phyloP scores from a whole-genome alignment of 805 yeast genomes.

The Barnettozyma populi region DNA sequence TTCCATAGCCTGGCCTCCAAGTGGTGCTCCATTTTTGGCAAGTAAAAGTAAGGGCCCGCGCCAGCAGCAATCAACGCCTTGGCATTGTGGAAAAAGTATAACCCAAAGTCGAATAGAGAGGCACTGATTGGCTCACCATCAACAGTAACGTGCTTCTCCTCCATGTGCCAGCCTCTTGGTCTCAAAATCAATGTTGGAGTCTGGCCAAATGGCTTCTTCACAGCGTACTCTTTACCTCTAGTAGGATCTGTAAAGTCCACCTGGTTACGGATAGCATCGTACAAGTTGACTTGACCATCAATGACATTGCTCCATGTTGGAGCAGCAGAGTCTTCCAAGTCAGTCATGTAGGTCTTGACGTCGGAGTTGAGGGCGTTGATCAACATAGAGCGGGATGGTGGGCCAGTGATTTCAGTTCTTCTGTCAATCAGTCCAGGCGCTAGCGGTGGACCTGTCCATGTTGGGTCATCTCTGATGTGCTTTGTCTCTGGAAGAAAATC shows the following conservation, averaged over 20 bases:
- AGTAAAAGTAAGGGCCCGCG: slow-evolving; percentile 74
- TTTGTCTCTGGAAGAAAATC: slow-evolving; percentile 63
- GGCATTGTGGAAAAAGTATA: slow-evolving; percentile 75
- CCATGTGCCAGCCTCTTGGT: slow-evolving; percentile 88
- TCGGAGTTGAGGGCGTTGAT: slow-evolving; percentile 75
- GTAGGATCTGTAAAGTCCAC: slow-evolving; percentile 46
- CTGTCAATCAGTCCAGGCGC: slow-evolving; percentile 71
- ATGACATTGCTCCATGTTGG: slow-evolving; percentile 80
- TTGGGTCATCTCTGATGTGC: slow-evolving; percentile 61
- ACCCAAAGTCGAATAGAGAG: slow-evolving; percentile 73
- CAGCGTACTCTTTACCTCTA: slow-evolving; percentile 32
- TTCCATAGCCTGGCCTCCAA: slow-evolving; percentile 81
- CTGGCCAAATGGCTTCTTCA: slow-evolving; percentile 37
- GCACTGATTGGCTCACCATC: slow-evolving; percentile 77
- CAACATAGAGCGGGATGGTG: slow-evolving; percentile 80
- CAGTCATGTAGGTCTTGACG: slow-evolving; percentile 81
- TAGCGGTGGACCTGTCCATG: slow-evolving; percentile 70
- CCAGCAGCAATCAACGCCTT: slow-evolving; percentile 54
- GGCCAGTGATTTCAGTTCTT: slow-evolving; percentile 81
- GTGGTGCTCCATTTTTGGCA: slow-evolving; percentile 86
- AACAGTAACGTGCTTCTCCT: slow-evolving; percentile 62
- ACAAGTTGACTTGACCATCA: slow-evolving; percentile 76
- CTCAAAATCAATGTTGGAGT: slow-evolving; percentile 75
- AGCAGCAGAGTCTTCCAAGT: slow-evolving; percentile 78
- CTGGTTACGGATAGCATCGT: slow-evolving; percentile 68